These are phyloP conservation scores for Wallacemonas collosoma DNA, from an alignment of 208 protist species.

Conservation along the genomic window DNA sequence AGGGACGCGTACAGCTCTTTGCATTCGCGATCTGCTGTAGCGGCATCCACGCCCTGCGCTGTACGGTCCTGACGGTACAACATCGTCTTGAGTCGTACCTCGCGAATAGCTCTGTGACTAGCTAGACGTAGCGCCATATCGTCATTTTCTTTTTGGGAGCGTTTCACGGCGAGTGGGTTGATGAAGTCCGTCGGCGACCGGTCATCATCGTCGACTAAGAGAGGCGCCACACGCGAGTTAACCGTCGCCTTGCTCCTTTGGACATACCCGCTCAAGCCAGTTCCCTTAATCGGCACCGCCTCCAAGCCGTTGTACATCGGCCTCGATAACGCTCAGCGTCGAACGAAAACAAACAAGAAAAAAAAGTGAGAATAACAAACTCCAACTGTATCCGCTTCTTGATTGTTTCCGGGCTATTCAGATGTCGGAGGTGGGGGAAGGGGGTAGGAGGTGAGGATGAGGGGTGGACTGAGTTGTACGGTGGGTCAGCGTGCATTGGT, in stretches of 20 bases:
- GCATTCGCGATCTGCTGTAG: conserved; percentile 68
- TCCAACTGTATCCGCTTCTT: too few relatives aligned
- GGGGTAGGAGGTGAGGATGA: too few relatives aligned
- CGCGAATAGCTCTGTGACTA: conserved; percentile 57
- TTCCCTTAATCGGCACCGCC: conserved; percentile 68
- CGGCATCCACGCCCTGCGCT: conserved; percentile 39
- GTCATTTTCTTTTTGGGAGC: conserved; percentile 71
- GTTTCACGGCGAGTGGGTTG: conserved; percentile 70
- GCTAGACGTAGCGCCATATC: conserved; percentile 59
- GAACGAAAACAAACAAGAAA: not conserved
- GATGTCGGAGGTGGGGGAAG: too few relatives aligned
- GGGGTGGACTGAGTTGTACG: too few relatives aligned
- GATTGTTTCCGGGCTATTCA: too few relatives aligned
- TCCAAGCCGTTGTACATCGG: conserved; percentile 85
- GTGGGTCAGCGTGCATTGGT: too few relatives aligned
- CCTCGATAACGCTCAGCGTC: not conserved
- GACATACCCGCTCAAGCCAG: conserved; percentile 84
- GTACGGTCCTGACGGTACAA: conserved; percentile 76
- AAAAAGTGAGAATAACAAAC: not conserved
- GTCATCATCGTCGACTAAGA: conserved; percentile 28
- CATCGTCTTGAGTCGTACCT: conserved; percentile 55
- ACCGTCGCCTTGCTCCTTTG: conserved; percentile 73
- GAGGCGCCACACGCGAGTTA: conserved; percentile 14
- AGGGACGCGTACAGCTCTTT: conserved; percentile 53
- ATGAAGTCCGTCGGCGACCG: conserved; percentile 31